Evolutionary conservation across 2,329 filamentous ascomycete genomes (phyloP).

Genomic region (Verticillium zaregamsianum): DNA sequence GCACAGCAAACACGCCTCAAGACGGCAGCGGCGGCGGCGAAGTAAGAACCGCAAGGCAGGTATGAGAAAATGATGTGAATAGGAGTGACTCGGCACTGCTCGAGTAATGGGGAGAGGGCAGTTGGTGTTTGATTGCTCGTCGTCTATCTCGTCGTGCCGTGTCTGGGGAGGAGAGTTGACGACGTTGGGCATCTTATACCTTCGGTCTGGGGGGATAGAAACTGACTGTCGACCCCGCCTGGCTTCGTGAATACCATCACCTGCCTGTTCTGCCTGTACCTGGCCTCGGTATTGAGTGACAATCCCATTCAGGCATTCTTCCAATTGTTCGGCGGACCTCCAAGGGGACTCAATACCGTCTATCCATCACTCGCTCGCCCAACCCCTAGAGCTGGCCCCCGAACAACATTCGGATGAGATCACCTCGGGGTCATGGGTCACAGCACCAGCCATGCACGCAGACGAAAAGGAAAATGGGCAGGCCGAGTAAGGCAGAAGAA

Average conservation of each 20-base stretch:
- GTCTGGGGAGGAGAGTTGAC: neutral
- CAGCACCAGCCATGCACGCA: neutral
- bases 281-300: neutral
- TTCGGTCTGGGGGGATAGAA: neutral
- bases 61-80: neutral
- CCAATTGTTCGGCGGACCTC: neutral
- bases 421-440: neutral
- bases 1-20: neutral
- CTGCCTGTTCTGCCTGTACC: neutral
- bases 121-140: neutral
- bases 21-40: neutral
- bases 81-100: neutral
- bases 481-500: neutral
- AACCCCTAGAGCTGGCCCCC: neutral
- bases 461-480: neutral
- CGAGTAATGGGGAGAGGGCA: neutral
- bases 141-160: neutral
- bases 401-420: neutral
- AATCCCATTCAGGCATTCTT: neutral
- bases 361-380: neutral
- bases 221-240: neutral
- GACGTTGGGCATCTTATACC: neutral
- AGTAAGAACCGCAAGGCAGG: neutral
- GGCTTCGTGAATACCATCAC: neutral
- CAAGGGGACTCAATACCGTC: neutral